These are phyloP conservation scores for Stachybotrys echinatus DNA, from an alignment of 2,329 filamentous ascomycete species.

Conservation along the genomic window DNA sequence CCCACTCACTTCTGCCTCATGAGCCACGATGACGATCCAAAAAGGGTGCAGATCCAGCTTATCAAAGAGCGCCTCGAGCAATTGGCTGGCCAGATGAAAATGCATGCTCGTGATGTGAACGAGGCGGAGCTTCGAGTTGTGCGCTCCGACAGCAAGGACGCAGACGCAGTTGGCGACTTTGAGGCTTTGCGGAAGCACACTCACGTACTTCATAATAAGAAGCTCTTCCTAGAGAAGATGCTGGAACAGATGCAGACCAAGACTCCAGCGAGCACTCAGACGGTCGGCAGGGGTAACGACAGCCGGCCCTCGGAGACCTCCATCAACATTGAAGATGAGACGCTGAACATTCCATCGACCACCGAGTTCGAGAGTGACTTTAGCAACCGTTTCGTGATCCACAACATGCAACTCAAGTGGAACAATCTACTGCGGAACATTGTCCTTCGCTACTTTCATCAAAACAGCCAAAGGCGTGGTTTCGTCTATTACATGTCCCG, in stretches of 20 bases:
- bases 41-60: constrained; percentile 79
- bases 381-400: constrained; percentile 96
- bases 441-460: constrained; percentile 93
- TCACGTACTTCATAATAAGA: constrained; percentile 51
- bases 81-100: constrained; percentile 70
- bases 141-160: constrained; percentile 43
- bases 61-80: constrained; percentile 76
- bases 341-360: constrained; percentile 61
- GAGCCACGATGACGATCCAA: constrained; percentile 83
- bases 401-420: constrained; percentile 98
- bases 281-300: constrained; percentile 15
- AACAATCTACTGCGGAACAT: constrained; percentile 95
- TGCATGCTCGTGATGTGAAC: constrained; percentile 66
- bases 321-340: constrained; percentile 49
- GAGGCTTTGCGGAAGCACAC: constrained; percentile 55
- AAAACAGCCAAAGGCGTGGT: constrained; percentile 90
- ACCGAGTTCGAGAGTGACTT: constrained; percentile 90
- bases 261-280: constrained; percentile 19
- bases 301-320: constrained; percentile 31
- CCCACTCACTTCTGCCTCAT: constrained; percentile 94
- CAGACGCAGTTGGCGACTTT: constrained; percentile 50
- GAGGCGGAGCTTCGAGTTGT: constrained; percentile 68
- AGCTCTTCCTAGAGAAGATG: constrained; percentile 54
- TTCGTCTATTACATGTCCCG: constrained; percentile 98
- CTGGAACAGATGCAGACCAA: constrained; percentile 41